These are phyloP conservation scores for Umbelopsis sp. DNA, from an alignment of 192 early-diverging fungal genomes.

Conservation along the genomic window DNA sequence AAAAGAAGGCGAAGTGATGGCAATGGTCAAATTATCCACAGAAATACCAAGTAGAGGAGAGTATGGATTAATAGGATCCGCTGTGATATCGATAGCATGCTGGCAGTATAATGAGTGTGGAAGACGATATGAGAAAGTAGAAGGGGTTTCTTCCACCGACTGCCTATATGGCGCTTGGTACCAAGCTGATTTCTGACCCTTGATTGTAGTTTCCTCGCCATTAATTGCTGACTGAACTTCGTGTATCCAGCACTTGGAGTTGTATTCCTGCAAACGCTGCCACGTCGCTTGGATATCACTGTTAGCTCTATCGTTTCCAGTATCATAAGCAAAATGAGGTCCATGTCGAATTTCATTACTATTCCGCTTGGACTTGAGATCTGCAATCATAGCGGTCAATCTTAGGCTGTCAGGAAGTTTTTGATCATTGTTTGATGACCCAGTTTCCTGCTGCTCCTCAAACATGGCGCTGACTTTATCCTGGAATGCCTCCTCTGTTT, in stretches of 20 bases:
- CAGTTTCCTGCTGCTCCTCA: not conserved
- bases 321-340: not conserved
- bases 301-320: not conserved
- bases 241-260: constrained; percentile 30
- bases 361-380: not conserved
- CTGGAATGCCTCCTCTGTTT: constrained; percentile 31
- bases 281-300: constrained; percentile 18
- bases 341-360: not conserved
- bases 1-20: constrained; percentile 17
- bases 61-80: constrained; percentile 4
- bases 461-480: constrained; percentile 3
- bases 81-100: not conserved
- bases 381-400: not conserved
- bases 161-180: not conserved
- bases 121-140: not conserved
- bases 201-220: not conserved
- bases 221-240: constrained; percentile 12
- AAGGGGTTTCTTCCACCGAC: not conserved
- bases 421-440: not conserved
- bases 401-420: not conserved
- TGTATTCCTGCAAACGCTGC: constrained; percentile 21
- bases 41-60: constrained; percentile 25
- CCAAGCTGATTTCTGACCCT: not conserved
- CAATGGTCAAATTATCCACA: constrained; percentile 13
- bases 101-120: not conserved